A percentile compares a stretch with the other conserved stretches of the same genome.
Evolutionary conservation across 2,329 filamentous ascomycete genomes (phyloP).

Genomic region (Leptosphaerulina australis): DNA sequence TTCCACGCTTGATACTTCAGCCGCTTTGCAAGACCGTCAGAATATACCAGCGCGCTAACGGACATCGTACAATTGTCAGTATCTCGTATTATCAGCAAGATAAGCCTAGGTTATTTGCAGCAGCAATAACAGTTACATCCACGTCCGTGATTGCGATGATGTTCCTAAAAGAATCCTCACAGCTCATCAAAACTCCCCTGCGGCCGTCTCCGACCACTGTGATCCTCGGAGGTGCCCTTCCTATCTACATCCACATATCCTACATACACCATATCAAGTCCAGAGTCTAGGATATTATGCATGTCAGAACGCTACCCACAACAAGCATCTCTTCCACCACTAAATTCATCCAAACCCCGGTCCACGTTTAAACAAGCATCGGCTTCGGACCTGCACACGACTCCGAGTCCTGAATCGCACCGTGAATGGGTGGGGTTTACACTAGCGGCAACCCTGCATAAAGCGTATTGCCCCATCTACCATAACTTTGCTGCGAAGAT

Average conservation of each 20-base stretch:
- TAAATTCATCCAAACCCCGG: not conserved
- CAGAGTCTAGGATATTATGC: not conserved
- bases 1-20: no score
- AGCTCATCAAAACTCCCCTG: not conserved
- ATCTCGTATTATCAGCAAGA: no score
- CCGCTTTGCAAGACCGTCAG: no score
- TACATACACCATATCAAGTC: not conserved
- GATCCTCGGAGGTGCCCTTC: not conserved
- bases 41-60: no score
- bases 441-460: conserved; percentile 7
- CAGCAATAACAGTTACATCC: no score
- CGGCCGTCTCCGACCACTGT: conserved; percentile 8
- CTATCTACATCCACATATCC: not conserved
- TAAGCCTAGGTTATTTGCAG: no score
- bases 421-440: conserved; percentile 2
- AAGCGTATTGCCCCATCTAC: not conserved
- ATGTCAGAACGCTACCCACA: conserved; percentile 1
- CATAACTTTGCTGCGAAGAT: not conserved
- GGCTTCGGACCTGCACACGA: not conserved
- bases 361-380: conserved; percentile 15
- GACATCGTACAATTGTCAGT: no score
- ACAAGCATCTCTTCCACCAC: not conserved
- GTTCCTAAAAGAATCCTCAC: no score
- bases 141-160: no score
- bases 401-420: not conserved